phyloP scores from a whole-genome alignment of 306 rosid species.

The Prunus armeniaca region DNA sequence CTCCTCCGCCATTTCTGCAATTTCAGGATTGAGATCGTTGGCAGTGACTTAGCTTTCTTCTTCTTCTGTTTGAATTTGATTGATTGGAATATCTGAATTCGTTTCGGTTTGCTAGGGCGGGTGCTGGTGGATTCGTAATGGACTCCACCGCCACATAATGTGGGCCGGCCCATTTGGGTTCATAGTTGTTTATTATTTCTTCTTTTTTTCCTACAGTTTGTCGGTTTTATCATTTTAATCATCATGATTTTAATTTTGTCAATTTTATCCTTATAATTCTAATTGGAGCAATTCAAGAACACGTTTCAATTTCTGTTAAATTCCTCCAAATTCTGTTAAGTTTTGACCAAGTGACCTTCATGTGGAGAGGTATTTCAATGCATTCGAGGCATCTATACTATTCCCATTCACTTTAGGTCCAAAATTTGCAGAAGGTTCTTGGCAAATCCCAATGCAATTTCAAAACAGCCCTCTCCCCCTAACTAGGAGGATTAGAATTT shows the following conservation, averaged over 20 bases:
- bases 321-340: too few relatives aligned
- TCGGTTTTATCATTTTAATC: too few relatives aligned
- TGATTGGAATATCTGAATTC: not conserved
- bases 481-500: not conserved
- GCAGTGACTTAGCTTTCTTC: not conserved
- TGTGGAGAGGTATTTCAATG: too few relatives aligned
- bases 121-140: not conserved
- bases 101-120: not conserved
- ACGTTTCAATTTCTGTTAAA: too few relatives aligned
- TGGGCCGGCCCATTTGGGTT: not conserved
- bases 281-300: too few relatives aligned
- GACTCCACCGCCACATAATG: not conserved
- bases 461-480: not conserved
- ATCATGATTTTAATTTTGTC: accelerated
- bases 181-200: too few relatives aligned
- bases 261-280: too few relatives aligned
- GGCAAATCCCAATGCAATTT: not conserved
- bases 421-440: not conserved
- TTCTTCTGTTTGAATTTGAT: not conserved
- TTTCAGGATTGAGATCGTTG: not conserved
- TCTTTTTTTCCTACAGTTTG: not conserved
- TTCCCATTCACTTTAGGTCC: too few relatives aligned
- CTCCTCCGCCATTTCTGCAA: conserved; percentile 36
- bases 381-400: too few relatives aligned
- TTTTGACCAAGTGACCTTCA: too few relatives aligned